Conservation (phyloP, 108 stramenopile genomes). For the Halocafeteria seosinensis region DNA sequence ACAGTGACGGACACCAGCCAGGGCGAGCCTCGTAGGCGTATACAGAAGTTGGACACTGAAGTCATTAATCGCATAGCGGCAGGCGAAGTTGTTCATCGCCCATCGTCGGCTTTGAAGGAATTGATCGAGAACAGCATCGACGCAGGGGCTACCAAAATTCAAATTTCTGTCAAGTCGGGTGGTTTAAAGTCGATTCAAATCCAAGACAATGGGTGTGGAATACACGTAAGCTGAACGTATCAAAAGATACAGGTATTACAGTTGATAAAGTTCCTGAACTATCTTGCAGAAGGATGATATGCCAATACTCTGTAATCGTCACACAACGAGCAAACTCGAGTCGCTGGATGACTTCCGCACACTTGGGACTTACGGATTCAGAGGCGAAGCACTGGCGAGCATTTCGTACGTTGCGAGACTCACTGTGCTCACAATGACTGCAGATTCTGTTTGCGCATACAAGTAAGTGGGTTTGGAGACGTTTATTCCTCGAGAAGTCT, state of each 20-base stretch:
- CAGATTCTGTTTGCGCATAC: conserved; percentile 27
- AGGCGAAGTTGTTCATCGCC: conserved; percentile 93
- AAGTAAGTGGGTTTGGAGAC: conserved; percentile 43
- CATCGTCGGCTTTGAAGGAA: conserved; percentile 80
- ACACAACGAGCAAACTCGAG: conserved; percentile 77
- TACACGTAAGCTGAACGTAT: conserved; percentile 1
- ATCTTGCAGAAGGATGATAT: conserved; percentile 49
- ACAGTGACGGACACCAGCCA: too few relatives aligned
- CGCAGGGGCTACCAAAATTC: conserved; percentile 47
- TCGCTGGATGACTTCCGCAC: conserved; percentile 58
- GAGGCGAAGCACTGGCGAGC: conserved; percentile 71
- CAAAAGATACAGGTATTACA: conserved; percentile 16
- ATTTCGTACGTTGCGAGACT: conserved; percentile 39
- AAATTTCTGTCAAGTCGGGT: conserved; percentile 26
- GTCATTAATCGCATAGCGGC: conserved; percentile 81
- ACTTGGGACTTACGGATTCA: conserved; percentile 83
- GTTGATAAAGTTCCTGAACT: conserved; percentile 21
- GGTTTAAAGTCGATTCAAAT: conserved; percentile 36
- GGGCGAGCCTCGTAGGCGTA: too few relatives aligned
- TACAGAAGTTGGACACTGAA: conserved; percentile 49
- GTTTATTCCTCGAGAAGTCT: conserved; percentile 41
- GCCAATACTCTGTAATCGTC: conserved; percentile 64
- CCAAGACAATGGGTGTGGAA: conserved; percentile 36
- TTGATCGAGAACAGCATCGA: conserved; percentile 87
- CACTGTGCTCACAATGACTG: conserved; percentile 21